phyloP scores from a whole-genome alignment of 139 green algal genomes.

The Micromonas commoda region DNA sequence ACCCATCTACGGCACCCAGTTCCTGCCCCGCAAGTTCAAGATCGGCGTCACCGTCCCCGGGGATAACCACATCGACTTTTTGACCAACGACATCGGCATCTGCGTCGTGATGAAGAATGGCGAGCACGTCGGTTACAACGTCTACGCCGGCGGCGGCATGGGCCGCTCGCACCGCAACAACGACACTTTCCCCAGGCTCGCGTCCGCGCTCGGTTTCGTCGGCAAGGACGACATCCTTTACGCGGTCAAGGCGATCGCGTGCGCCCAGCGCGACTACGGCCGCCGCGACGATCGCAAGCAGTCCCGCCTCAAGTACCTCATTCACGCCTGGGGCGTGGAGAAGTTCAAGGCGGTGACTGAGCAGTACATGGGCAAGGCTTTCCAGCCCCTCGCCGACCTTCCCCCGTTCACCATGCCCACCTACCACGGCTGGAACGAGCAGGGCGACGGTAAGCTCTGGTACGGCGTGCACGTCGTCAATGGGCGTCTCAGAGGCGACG shows the following conservation, averaged over 20 bases:
- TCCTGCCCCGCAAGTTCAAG: conserved; percentile 99
- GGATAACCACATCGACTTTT: conserved; percentile 92
- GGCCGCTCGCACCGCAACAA: conserved; percentile 80
- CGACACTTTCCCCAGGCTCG: conserved; percentile 83
- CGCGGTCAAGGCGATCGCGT: conserved; percentile 81
- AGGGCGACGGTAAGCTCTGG: conserved; percentile 66
- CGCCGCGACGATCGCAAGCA: conserved; percentile 92
- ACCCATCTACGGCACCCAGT: conserved; percentile 94
- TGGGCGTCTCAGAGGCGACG: conserved; percentile 53
- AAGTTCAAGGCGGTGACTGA: conserved; percentile 86
- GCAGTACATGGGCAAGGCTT: conserved; percentile 96
- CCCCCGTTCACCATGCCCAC: conserved; percentile 90
- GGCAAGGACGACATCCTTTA: conserved; percentile 92
- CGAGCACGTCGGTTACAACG: conserved; percentile 84
- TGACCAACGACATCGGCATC: conserved; percentile 92
- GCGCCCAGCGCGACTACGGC: conserved; percentile 93
- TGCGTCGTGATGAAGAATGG: conserved; percentile 71
- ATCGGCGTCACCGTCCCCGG: conserved; percentile 78
- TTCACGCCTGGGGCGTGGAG: conserved; percentile 91
- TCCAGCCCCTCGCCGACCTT: conserved; percentile 79
- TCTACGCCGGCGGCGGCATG: conserved; percentile 92
- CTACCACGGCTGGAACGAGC: conserved; percentile 96
- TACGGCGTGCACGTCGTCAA: conserved; percentile 92
- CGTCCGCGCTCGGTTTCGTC: conserved; percentile 87
- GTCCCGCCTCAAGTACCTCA: conserved; percentile 95